Percentiles rank a stretch among this genome's conserved stretches.
phyloP scores from a whole-genome alignment of 2,329 filamentous ascomycete genomes.

The Pseudogymnoascus sp. region DNA sequence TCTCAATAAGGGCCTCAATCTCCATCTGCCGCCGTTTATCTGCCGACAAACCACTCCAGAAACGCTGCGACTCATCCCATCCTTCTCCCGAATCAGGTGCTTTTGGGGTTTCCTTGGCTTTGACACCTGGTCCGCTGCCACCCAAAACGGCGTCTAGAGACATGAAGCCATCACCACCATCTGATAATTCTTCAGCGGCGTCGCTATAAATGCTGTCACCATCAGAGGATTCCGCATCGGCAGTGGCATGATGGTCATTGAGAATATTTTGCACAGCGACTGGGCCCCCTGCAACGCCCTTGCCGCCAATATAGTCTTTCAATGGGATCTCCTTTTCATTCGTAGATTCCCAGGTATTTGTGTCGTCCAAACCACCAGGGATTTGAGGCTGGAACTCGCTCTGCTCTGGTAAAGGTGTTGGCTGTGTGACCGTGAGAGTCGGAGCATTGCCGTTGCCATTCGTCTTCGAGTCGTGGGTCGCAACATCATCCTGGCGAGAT shows the following conservation, averaged over 20 bases:
- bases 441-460: constrained; percentile 26
- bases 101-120: constrained; percentile 18
- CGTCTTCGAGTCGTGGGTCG: neutral
- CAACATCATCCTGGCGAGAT: neutral
- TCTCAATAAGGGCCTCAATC: constrained; percentile 42
- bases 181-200: constrained; percentile 64
- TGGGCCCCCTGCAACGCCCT: neutral
- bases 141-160: constrained; percentile 67
- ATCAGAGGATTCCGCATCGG: constrained; percentile 34
- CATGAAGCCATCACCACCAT: constrained; percentile 54
- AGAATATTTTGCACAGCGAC: constrained; percentile 2
- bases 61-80: constrained; percentile 62
- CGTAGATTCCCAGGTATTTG: neutral
- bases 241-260: constrained; percentile 13
- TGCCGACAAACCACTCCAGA: constrained; percentile 59
- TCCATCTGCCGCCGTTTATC: constrained; percentile 54
- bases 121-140: constrained; percentile 36
- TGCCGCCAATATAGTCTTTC: neutral
- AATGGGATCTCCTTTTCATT: constrained; percentile 31
- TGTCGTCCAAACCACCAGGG: constrained; percentile 21
- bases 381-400: constrained; percentile 23
- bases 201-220: constrained; percentile 62
- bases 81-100: constrained; percentile 22
- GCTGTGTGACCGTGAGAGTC: constrained; percentile 38
- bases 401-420: constrained; percentile 38